phyloP scores from a whole-genome alignment of 2,329 filamentous ascomycete species.

The Botryotinia globosa region DNA sequence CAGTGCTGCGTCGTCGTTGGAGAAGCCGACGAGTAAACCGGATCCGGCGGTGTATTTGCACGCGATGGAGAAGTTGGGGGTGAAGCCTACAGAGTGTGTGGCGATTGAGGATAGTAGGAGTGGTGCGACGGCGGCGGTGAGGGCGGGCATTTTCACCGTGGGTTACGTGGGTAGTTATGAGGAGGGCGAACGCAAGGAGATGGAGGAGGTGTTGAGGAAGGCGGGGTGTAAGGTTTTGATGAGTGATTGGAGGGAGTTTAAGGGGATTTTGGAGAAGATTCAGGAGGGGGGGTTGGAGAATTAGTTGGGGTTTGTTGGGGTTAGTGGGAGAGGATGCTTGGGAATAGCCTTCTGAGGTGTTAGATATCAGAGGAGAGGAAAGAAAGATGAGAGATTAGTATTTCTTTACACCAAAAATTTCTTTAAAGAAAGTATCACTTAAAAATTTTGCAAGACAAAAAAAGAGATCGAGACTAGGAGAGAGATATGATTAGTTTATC shows the following conservation, averaged over 20 bases:
- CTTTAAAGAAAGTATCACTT: neutral
- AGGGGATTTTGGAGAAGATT: constrained; percentile 29
- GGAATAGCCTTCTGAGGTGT: neutral
- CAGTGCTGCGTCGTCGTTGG: constrained; percentile 76
- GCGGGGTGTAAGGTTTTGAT: constrained; percentile 63
- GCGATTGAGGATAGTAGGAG: constrained; percentile 89
- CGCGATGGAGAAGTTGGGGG: constrained; percentile 70
- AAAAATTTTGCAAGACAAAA: neutral
- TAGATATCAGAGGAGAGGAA: neutral
- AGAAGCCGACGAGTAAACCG: constrained; percentile 82
- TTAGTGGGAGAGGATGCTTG: neutral
- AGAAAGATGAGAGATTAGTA: neutral
- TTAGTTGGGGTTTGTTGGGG: neutral
- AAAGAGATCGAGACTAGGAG: neutral
- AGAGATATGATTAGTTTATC: neutral
- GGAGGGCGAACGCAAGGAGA: constrained; percentile 52
- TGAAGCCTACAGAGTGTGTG: constrained; percentile 67
- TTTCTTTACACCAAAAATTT: neutral
- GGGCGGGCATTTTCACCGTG: constrained; percentile 76
- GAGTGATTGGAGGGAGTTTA: constrained; percentile 56
- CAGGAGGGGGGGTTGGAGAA: constrained; percentile 25
- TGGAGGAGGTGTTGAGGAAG: constrained; percentile 57
- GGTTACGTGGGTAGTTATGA: constrained; percentile 81
- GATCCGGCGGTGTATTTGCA: constrained; percentile 85
- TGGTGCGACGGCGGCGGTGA: constrained; percentile 72